Evolutionary conservation across 352 stramenopile species (phyloP), one percentile per base, ranked within the genome.

Genomic region (Phytophthora niederhauseri): DNA sequence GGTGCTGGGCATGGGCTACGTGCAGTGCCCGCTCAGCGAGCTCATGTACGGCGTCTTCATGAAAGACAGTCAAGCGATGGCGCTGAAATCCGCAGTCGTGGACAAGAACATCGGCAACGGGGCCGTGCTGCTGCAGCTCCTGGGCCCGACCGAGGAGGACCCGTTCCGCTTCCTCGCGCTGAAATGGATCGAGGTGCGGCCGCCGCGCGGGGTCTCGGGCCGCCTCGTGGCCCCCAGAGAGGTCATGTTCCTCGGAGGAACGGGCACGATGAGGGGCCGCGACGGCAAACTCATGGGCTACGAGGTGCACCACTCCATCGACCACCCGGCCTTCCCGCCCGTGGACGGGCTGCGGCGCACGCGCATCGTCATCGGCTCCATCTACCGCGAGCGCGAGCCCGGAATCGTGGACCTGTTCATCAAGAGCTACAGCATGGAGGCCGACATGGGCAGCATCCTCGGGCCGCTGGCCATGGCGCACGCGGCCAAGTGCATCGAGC

Each of bases 301-400:
- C 53, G 75, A 87, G 43, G 75, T 87, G 57, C 79, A 84, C 28
- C 82, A 91, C 65, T 90, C 82, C 30, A 77, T 93, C 50, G 75
- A 81, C 31, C 67, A 79, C 56, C 72, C 72, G 2, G 62, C 64
- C 2, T 78, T 78, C 45, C 67, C 61, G 5, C 57, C 63, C 4
- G 79, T 80, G 8, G 72, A 91, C 28, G 72, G 68, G 8, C 49
- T 79, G 6, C 68, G 68, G 0, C 72, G 68, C 38, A 79, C 72
- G 6, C 72, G 72, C 34, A 69, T 79, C 52, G 64, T 76, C 34
- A 74, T 76, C 50, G 72, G 72, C 41, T 76, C 68, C 22, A 74
- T 76, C 51, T 76, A 79, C 20, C 64, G 68, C 20, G 54, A 72
- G 48, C 53, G 68, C 22, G 22, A 26, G 61, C 55, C 59, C 26